Evolutionary conservation across 495 filamentous ascomycete genomes (phyloP), one percentile per base, ranked within the genome.

Genomic region (Penicillium daleae): DNA sequence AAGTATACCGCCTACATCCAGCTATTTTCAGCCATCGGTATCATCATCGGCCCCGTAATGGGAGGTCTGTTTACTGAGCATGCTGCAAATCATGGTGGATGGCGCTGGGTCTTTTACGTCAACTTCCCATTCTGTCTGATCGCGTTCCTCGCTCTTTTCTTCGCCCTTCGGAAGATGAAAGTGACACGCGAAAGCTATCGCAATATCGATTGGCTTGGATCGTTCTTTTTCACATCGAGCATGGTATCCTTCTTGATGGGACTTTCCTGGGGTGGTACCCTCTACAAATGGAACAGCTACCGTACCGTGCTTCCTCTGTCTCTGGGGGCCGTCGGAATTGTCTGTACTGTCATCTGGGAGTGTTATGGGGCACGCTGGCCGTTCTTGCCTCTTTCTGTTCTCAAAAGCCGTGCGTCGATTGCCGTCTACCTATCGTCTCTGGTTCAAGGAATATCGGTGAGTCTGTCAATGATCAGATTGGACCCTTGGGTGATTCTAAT

Each of bases 61-160:
- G 74, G 74, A n/a, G 74, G 74, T 27, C 60, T 56, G 0, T 65
- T 77, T 15, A 57, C 69, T n/a, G 57, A 68, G 42, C 15, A 64
- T 22, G 56, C 39, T 27, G 39, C 58, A 27, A 12, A 57, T 9
- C 55, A 70, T 52, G 65, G 33, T 10, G 50, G 57, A 39, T 72
- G 76, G 76, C 61, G 76, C 33, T 76, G 72, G 74, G 69, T 75
- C 6, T 71, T 64, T 42, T 63, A 56, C 10, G 60, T 73, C 15
- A 75, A 75, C 35, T 54, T 75, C 12, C 72, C 72, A 4, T 58
- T 73, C 17, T 67, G 61, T 40, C 62, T 37, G 1, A 26, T 54
- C n/a, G 51, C 51, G 2, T 54, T 54, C 9, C 8, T 54, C 6
- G 29, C 31, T 0, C 51, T 54, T n/a, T 54, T 27, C 6, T 52